A percentile compares a stretch with the other conserved stretches of the same genome.
phyloP scores from a whole-genome alignment of 805 yeast genomes.

The Kuraishia piskuri region DNA sequence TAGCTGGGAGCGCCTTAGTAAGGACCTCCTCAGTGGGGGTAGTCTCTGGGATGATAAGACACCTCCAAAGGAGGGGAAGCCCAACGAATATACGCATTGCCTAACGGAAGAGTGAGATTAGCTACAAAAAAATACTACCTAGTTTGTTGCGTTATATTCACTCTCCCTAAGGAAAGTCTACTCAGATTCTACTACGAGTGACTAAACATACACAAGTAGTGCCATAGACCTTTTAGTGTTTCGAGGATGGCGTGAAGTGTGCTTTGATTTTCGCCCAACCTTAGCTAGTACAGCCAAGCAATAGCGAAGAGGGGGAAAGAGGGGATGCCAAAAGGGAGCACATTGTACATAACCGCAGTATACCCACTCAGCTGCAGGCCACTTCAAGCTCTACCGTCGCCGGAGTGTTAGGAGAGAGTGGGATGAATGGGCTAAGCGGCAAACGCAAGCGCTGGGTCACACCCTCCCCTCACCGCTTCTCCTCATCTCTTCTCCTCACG shows the following conservation, averaged over 20 bases:
- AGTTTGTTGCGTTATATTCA: too few species aligned
- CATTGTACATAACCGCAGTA: background rate
- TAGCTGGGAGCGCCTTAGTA: background rate
- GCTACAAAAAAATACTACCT: too few species aligned
- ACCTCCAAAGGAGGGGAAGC: background rate
- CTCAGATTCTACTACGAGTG: too few species aligned
- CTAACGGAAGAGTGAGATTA: too few species aligned
- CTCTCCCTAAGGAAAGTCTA: too few species aligned
- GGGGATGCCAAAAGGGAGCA: background rate
- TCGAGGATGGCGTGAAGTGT: background rate
- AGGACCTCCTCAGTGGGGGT: background rate
- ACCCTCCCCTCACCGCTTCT: background rate
- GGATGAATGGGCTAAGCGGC: background rate
- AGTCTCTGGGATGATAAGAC: background rate
- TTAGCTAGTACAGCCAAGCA: background rate
- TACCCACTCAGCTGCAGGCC: background rate
- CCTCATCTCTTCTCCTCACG: background rate
- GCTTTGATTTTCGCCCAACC: background rate
- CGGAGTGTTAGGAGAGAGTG: background rate
- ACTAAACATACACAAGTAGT: too few species aligned
- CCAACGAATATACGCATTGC: background rate
- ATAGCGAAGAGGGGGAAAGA: background rate
- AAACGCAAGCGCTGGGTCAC: background rate
- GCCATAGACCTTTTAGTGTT: background rate
- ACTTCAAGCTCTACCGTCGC: background rate